These are phyloP conservation scores for Chloris gayana DNA, from an alignment of 176 grass and related monocot genomes.

Conservation along the genomic window DNA sequence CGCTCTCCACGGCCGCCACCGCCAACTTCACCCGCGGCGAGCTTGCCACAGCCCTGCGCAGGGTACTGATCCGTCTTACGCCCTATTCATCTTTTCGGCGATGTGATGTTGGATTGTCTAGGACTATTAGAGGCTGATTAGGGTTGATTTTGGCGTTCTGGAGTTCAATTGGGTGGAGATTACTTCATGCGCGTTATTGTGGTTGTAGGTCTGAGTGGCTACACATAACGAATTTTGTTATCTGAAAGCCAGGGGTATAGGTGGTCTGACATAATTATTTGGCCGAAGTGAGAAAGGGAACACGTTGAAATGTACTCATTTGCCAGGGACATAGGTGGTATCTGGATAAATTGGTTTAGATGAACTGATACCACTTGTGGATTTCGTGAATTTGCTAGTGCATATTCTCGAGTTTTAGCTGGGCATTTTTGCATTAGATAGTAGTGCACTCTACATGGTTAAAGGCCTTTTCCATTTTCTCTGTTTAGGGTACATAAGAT, in stretches of 20 bases:
- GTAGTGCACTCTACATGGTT: neutral
- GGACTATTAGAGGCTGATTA: neutral
- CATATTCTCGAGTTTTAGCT: neutral
- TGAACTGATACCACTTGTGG: neutral
- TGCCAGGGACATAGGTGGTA: too few relatives aligned
- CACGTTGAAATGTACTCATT: neutral
- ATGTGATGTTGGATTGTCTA: neutral
- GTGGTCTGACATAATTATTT: neutral
- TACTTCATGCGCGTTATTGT: neutral
- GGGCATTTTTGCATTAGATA: neutral
- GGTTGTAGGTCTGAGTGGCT: neutral
- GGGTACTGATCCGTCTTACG: conserved; percentile 42
- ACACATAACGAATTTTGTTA: neutral
- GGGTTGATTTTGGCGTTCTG: neutral
- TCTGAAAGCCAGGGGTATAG: neutral
- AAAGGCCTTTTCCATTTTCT: neutral
- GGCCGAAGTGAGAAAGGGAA: neutral
- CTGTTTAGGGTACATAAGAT: neutral
- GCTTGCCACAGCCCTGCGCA: conserved; percentile 90
- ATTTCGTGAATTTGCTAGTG: neutral
- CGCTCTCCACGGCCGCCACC: conserved; percentile 81
- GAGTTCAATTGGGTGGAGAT: neutral
- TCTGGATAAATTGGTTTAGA: neutral
- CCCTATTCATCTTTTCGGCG: neutral
- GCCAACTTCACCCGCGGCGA: conserved; percentile 97